Base-by-base conservation (phyloP, 2,329 filamentous ascomycete species). In the Colletotrichum acutatum region DNA sequence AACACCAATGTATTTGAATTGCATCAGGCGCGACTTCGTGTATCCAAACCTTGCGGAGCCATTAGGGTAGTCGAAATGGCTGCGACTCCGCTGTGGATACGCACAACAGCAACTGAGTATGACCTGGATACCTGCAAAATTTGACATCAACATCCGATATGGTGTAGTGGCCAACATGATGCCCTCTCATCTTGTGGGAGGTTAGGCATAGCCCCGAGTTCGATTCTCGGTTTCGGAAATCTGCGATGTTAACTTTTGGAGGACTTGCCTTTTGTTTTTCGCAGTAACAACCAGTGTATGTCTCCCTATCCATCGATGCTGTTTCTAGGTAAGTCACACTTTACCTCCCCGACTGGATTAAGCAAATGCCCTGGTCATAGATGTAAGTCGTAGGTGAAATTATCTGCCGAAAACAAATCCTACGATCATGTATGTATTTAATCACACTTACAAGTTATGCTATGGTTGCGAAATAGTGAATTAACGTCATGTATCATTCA, bases 211-310 rank as follows among this genome's bases (percentile, higher is more conserved):
- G 53, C 53, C 53, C 53, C 53, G 53, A 56, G 53, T 56, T 56
- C 53, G 53, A 56, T 56, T 56, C 53, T 56, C 53, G 53, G 53
- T 56, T 56, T 56, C 53, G 53, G 53, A 56, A 56, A 19, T 3
- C 1, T 9, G 6, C 16, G 2, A 19, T 1, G 2, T 24, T 5
- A n/a, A n/a, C n/a, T 1, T 8, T 1, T 1, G 5, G 2, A 1
- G 0, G 0, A 2, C 6, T 30, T 16, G 0, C n/a, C 6, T 53
- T 63, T 63, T 53, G 28, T 11, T 42, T 26, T 42, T 60, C 16
- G 37, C 37, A 14, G 16, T 42, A 16, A 1, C 5, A 42, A 7
- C 14, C 2, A 42, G 1, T 16, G 2, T 16, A 7, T 42, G 14
- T 42, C 37, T 42, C 3, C 0, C 12, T 16, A 1, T 42, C 3